Conservation (phyloP, 208 protist species). For the Porcisia deanei region DNA sequence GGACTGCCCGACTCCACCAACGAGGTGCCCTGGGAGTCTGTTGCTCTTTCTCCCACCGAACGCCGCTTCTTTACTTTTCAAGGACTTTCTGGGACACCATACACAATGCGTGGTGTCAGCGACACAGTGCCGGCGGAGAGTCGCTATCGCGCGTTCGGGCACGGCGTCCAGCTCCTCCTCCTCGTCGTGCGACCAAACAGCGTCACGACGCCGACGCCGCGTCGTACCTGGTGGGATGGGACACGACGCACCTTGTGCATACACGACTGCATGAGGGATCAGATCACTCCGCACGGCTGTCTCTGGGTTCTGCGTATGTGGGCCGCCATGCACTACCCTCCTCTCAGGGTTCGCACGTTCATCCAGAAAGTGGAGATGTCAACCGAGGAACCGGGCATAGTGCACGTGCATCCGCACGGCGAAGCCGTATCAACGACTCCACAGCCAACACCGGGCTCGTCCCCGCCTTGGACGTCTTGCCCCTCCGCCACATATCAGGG, state of each 20-base stretch:
- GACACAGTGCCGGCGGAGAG: conserved; percentile 35
- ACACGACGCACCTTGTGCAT: conserved; percentile 2
- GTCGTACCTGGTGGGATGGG: conserved; percentile 18
- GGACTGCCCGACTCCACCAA: conserved; percentile 41
- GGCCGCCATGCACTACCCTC: conserved; percentile 43
- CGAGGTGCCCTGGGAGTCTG: background rate
- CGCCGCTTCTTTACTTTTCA: conserved; percentile 47
- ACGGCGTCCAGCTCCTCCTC: conserved; percentile 68
- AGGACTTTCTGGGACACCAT: conserved; percentile 69
- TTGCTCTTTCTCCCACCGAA: background rate
- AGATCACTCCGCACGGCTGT: conserved; percentile 37
- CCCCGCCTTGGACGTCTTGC: background rate
- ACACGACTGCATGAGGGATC: conserved; percentile 11
- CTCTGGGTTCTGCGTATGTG: conserved; percentile 50
- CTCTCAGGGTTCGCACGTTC: conserved; percentile 25
- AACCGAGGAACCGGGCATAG: background rate
- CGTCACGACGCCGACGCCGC: background rate
- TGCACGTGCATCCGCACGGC: background rate
- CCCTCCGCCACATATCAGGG: background rate
- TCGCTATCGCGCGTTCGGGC: conserved; percentile 65
- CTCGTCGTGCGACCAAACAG: conserved; percentile 26
- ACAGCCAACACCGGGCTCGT: background rate
- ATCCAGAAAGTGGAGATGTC: conserved; percentile 3
- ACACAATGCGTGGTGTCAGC: conserved; percentile 57
- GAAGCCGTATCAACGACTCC: background rate